Conservation (phyloP, 2,329 filamentous ascomycete species). For the Penicillium sclerotiorum region DNA sequence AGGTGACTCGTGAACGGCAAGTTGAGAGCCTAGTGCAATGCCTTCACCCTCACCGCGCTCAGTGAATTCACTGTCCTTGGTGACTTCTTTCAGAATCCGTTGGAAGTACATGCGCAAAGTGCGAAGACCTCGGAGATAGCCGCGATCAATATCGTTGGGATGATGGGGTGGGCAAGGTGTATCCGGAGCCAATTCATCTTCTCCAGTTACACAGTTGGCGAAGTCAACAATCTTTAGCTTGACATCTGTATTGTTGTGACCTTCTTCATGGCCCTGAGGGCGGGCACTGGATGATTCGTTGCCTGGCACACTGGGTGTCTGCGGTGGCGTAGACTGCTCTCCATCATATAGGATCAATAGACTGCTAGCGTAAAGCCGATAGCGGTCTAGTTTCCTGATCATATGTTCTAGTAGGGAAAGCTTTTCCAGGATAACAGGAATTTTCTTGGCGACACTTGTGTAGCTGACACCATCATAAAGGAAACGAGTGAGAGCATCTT, state of each 20-base stretch:
- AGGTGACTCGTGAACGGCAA: slow-evolving; percentile 31
- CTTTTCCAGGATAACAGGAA: slow-evolving; percentile 84
- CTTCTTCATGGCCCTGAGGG: slow-evolving; percentile 38
- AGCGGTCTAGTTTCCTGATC: slow-evolving; percentile 75
- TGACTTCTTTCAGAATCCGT: slow-evolving; percentile 79
- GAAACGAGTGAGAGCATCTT: slow-evolving; percentile 83
- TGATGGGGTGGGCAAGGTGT: slow-evolving; percentile 76
- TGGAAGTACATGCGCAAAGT: slow-evolving; percentile 82
- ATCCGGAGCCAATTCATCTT: slow-evolving; percentile 65
- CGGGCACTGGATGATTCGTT: slow-evolving; percentile 37
- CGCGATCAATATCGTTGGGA: slow-evolving; percentile 78
- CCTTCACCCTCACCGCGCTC: slow-evolving; percentile 49
- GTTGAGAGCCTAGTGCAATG: slow-evolving; percentile 39
- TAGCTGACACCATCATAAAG: slow-evolving; percentile 87
- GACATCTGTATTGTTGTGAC: slow-evolving; percentile 45
- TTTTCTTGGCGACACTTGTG: slow-evolving; percentile 78
- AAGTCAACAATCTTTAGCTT: slow-evolving; percentile 98
- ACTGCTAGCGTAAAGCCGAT: slow-evolving; percentile 94
- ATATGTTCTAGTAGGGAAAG: slow-evolving; percentile 81
- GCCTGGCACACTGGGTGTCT: slow-evolving; percentile 22
- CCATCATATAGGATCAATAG: slow-evolving; percentile 95
- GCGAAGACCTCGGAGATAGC: slow-evolving; percentile 82
- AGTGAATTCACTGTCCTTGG: slow-evolving; percentile 47
- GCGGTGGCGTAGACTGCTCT: slow-evolving; percentile 45
- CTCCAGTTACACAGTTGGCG: slow-evolving; percentile 91